phyloP scores from a whole-genome alignment of 208 protist species.

The Wallacemonas sp. region DNA sequence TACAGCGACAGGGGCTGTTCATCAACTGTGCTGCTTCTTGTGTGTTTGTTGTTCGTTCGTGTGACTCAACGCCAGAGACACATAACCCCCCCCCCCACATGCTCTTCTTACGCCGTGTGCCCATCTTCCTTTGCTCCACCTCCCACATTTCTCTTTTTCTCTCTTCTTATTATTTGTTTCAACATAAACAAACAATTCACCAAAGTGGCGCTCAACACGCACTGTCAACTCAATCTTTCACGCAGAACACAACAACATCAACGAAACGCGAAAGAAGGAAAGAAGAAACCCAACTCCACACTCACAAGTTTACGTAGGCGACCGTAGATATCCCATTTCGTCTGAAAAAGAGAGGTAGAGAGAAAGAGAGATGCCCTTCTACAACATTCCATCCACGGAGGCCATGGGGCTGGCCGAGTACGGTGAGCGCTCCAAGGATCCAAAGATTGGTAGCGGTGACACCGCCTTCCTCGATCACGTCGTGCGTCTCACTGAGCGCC shows the following conservation, averaged over 20 bases:
- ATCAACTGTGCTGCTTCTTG: too few species aligned
- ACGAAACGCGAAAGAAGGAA: neutral
- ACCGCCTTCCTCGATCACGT: slow-evolving; percentile 32
- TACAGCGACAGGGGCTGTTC: too few species aligned
- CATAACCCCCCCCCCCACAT: too few species aligned
- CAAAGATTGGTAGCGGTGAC: neutral
- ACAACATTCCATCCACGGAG: slow-evolving; percentile 30
- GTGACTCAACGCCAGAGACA: too few species aligned
- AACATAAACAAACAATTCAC: neutral
- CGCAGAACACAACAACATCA: neutral
- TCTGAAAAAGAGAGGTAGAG: too few species aligned
- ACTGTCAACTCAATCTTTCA: neutral
- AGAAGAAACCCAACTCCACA: too few species aligned
- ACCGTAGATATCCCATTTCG: too few species aligned
- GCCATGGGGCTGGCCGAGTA: slow-evolving; percentile 16
- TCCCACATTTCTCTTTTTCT: neutral
- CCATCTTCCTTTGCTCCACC: too few species aligned
- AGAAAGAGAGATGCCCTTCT: slow-evolving; percentile 32
- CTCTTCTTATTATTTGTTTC: slow-evolving; percentile 18
- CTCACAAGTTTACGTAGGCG: neutral
- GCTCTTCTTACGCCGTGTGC: too few species aligned
- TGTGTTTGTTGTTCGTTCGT: too few species aligned
- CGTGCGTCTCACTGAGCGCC: slow-evolving; percentile 18
- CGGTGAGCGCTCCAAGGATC: neutral
- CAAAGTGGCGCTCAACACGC: neutral